Conservation (phyloP, 257 asterid species). For the Solanum ossicruentum region DNA sequence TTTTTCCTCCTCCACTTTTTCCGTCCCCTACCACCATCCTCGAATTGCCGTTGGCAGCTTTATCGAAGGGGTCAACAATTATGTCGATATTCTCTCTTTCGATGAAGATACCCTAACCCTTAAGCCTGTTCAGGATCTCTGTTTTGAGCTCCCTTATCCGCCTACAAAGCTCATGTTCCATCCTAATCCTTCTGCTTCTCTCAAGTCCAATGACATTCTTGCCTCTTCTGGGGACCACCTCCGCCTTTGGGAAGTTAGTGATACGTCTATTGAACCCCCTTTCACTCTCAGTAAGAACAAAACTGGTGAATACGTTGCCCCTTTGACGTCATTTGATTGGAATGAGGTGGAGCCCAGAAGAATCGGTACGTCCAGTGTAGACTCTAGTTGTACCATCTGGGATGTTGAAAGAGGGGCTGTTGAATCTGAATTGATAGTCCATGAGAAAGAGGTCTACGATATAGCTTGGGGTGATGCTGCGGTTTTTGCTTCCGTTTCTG, state of each 20-base stretch:
- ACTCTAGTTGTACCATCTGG: conserved; percentile 88
- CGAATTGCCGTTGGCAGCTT: conserved; percentile 68
- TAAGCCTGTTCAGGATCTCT: conserved; percentile 38
- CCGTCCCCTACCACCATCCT: conserved; percentile 21
- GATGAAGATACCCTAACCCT: conserved; percentile 46
- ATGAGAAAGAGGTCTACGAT: conserved; percentile 86
- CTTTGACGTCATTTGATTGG: conserved; percentile 89
- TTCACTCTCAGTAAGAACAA: conserved; percentile 50
- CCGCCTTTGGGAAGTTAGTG: conserved; percentile 63
- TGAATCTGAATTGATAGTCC: conserved; percentile 73
- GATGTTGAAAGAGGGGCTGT: conserved; percentile 67
- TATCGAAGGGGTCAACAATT: conserved; percentile 61
- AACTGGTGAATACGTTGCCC: conserved; percentile 66
- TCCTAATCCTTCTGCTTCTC: conserved; percentile 36
- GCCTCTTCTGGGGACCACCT: conserved; percentile 91
- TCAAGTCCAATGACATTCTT: conserved; percentile 34
- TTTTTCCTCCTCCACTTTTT: conserved; percentile 24
- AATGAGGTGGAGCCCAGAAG: conserved; percentile 68
- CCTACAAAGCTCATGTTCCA: conserved; percentile 75
- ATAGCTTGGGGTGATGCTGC: conserved; percentile 96
- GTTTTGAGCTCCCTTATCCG: conserved; percentile 81
- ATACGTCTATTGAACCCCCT: conserved; percentile 28
- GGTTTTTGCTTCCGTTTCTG: conserved; percentile 78
- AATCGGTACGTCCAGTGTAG: conserved; percentile 77
- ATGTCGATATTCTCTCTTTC: conserved; percentile 68